Percentiles rank a stretch among this genome's conserved stretches.
Evolutionary conservation across 305 asterid species (phyloP).

Genomic region (Nicotiana rustica): DNA sequence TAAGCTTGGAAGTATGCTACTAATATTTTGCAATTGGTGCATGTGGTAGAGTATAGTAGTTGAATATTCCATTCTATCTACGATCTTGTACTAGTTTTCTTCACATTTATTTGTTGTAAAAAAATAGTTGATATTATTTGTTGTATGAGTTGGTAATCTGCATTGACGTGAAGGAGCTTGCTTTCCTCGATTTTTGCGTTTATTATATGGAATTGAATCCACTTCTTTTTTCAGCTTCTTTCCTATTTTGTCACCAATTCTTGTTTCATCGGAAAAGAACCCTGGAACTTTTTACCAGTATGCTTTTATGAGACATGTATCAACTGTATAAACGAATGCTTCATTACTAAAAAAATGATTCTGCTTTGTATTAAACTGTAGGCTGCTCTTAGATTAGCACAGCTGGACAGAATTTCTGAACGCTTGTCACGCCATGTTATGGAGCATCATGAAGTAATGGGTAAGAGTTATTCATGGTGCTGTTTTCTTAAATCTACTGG

Average conservation of each 20-base stretch:
- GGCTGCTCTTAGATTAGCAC: slow-evolving; percentile 94
- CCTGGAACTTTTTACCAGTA: not conserved
- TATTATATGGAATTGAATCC: slow-evolving; percentile 4
- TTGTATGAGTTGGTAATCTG: slow-evolving; percentile 8
- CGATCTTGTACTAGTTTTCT: not conserved
- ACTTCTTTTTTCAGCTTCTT: not conserved
- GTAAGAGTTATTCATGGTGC: slow-evolving; percentile 56
- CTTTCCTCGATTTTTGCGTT: slow-evolving; percentile 24
- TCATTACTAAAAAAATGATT: slow-evolving; percentile 33
- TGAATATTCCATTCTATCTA: slow-evolving; percentile 2
- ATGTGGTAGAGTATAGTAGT: not conserved
- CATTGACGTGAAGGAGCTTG: slow-evolving; percentile 6
- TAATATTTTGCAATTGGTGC: not conserved
- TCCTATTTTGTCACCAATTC: slow-evolving; percentile 18
- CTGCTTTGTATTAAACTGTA: slow-evolving; percentile 59
- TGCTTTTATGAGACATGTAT: slow-evolving; percentile 26
- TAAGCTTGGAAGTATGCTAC: slow-evolving; percentile 26
- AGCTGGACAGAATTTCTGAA: slow-evolving; percentile 88
- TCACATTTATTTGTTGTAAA: slow-evolving; percentile 13
- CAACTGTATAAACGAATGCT: not conserved
- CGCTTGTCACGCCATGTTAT: slow-evolving; percentile 93
- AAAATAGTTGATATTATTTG: slow-evolving; percentile 18
- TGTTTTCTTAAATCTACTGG: not conserved
- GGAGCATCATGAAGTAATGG: slow-evolving; percentile 99
- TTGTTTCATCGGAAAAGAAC: not conserved